Evolutionary conservation across 306 rosid genomes (phyloP).

Genomic region (Cicer pinnatifidum): DNA sequence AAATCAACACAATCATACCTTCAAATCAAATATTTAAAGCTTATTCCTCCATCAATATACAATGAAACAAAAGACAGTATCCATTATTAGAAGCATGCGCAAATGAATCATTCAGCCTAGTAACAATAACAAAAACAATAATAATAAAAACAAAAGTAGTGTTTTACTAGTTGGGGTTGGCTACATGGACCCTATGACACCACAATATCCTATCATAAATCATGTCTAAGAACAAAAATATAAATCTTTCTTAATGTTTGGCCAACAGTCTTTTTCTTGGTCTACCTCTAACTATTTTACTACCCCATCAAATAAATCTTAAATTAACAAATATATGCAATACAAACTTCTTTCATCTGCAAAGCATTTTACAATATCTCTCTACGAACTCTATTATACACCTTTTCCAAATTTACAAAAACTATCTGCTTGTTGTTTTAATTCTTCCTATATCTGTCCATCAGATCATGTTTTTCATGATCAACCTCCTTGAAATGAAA

Average conservation of each 20-base stretch:
- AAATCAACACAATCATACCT: constrained; percentile 11
- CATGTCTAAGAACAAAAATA: background rate
- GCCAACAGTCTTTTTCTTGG: background rate
- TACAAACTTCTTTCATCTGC: background rate
- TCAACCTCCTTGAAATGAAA: constrained; percentile 3
- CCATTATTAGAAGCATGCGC: constrained; percentile 17
- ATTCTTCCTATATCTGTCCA: background rate
- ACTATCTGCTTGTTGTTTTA: background rate
- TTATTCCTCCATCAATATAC: constrained; percentile 16
- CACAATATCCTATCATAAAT: background rate
- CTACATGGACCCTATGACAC: background rate
- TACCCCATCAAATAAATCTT: background rate
- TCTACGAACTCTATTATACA: background rate
- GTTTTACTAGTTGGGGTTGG: background rate
- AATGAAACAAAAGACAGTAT: background rate
- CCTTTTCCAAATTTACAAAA: background rate
- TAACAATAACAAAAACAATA: background rate
- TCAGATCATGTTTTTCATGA: background rate
- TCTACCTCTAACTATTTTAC: constrained; percentile 10
- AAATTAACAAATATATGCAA: background rate
- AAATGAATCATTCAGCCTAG: background rate
- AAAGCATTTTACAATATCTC: background rate
- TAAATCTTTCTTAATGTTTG: background rate
- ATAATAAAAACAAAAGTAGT: background rate
- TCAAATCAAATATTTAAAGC: constrained; percentile 16